These are phyloP conservation scores for Pugionium dolabratum DNA, from an alignment of 345 rosid genomes.

Conservation along the genomic window DNA sequence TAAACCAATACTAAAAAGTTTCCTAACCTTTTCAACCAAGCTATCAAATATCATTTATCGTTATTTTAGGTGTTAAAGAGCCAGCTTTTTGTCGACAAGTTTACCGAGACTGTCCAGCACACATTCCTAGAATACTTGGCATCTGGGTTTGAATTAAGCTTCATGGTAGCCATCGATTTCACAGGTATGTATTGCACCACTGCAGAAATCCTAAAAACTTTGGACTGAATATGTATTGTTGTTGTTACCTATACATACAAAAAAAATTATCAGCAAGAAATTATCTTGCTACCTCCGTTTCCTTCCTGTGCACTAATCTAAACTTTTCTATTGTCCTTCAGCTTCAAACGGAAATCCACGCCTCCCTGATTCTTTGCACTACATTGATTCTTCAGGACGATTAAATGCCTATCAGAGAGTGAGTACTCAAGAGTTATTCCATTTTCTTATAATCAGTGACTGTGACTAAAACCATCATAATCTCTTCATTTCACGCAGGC, in stretches of 20 bases:
- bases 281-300: neutral
- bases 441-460: neutral
- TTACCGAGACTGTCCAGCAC: conserved; percentile 63
- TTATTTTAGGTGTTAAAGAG: conserved; percentile 61
- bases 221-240: neutral
- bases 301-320: conserved; percentile 30
- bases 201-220: neutral
- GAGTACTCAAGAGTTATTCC: conserved; percentile 28
- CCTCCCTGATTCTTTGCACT: conserved; percentile 85
- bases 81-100: conserved; percentile 71
- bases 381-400: conserved; percentile 66
- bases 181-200: conserved; percentile 59
- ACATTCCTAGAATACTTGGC: conserved; percentile 88
- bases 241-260: neutral
- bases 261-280: neutral
- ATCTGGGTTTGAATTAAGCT: conserved; percentile 80
- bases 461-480: conserved; percentile 24
- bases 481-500: conserved; percentile 52
- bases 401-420: conserved; percentile 75
- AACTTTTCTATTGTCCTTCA: conserved; percentile 40
- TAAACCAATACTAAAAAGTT: conserved; percentile 20
- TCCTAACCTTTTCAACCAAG: conserved; percentile 3
- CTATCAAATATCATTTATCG: conserved; percentile 24
- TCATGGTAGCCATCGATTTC: conserved; percentile 97
- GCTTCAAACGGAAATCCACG: conserved; percentile 96